These are phyloP conservation scores for Castanospermum australe DNA, from an alignment of 306 rosid genomes.

Conservation along the genomic window DNA sequence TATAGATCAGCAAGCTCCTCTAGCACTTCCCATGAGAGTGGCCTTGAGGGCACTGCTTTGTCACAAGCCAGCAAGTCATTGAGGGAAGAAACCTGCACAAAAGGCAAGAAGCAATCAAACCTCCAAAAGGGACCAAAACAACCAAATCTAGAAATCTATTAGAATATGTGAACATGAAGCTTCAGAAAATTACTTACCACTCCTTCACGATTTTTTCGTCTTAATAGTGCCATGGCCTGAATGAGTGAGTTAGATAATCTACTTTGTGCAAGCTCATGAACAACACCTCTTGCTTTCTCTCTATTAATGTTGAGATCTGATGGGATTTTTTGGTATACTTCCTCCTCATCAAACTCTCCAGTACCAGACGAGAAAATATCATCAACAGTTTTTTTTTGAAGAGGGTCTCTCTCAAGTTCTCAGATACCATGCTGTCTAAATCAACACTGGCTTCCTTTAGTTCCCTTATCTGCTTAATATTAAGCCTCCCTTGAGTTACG, in stretches of 20 bases:
- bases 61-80: conserved; percentile 55
- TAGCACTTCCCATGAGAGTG: conserved; percentile 51
- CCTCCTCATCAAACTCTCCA: conserved; percentile 93
- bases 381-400: conserved; percentile 89
- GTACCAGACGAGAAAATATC: conserved; percentile 97
- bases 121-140: not conserved
- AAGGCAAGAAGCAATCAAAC: conserved; percentile 4
- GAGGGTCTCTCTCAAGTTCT: conserved; percentile 76
- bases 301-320: conserved; percentile 79
- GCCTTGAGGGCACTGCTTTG: conserved; percentile 43
- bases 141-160: not conserved
- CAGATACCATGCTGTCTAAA: conserved; percentile 87
- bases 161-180: not conserved
- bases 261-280: conserved; percentile 70
- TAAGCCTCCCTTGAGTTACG: conserved; percentile 86
- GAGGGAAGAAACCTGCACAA: conserved; percentile 50
- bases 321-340: conserved; percentile 88
- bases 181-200: conserved; percentile 54
- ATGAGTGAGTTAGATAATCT: conserved; percentile 82
- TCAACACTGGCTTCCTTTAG: conserved; percentile 86
- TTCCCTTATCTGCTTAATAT: conserved; percentile 88
- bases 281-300: conserved; percentile 69
- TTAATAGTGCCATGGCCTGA: conserved; percentile 84
- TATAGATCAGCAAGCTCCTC: conserved; percentile 89
- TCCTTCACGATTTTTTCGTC: conserved; percentile 80